Evolutionary conservation across 1,139 yeast genomes (phyloP), one percentile per base, ranked within the genome.

Genomic region (Suhomyces ambrosiae): DNA sequence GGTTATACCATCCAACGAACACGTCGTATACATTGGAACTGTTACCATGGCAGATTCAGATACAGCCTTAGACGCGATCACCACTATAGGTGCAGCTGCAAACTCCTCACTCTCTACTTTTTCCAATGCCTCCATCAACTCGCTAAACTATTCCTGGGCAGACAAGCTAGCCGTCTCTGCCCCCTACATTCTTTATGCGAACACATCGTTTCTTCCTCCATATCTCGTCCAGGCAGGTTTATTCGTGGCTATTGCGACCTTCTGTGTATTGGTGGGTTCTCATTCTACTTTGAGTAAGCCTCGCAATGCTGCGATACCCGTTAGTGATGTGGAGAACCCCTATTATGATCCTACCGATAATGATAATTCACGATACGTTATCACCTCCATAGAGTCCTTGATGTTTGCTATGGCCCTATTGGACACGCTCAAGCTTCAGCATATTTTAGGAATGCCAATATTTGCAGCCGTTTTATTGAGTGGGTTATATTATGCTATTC

Each of bases 311-410:
- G 48, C 53, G 11, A 62, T 61, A 13, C 74, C 82, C 2, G 61
- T 60, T 33, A 46, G 50, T 7, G 59, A 62, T 18, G 43, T 39
- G 16, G 39, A 43, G 3, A 66, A 65, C 32, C 62, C 62, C 2
- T 47, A 62, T 16, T 78, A 65, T 54, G 80, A 79, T 49, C 74
- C 72, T 8, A 47, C 70, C 0, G 82, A 77, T 48, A 57, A 65
- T 26, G 79, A 74, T 42, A 46, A 45, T 7, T 54, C 60, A 6
- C 41, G 9, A 27, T 51, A 31, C 42, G 49, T 37, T 53, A 50
- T 43, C 32, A 47, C 34, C 13, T 53, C 33, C 43, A 54, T 38
- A 37, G 45, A 35, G 40, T 58, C 45, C 32, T 52, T 60, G 28
- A 16, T 16, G 15, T 6, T 22, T 10, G 17, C 30, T 10, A 19